phyloP scores from a whole-genome alignment of 75 land plant genomes.

The Pseudotsuga menziesii region DNA sequence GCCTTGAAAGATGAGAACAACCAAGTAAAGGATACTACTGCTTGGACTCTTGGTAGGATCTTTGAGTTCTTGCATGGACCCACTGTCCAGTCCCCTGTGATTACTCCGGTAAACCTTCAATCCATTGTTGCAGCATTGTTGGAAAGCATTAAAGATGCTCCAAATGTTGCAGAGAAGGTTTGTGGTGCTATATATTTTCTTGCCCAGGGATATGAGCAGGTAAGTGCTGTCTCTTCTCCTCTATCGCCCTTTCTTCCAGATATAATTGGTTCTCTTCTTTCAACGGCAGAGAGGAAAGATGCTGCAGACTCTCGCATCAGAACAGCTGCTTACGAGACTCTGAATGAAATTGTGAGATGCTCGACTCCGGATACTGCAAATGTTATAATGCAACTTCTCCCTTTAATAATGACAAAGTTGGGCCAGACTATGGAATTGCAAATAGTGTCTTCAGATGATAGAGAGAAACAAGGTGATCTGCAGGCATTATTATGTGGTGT shows the following conservation, averaged over 20 bases:
- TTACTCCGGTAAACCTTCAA: conserved; percentile 52
- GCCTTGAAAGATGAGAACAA: conserved; percentile 68
- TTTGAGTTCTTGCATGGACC: conserved; percentile 72
- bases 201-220: conserved; percentile 75
- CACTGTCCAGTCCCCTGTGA: conserved; percentile 17
- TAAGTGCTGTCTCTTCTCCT: conserved; percentile 22
- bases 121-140: conserved; percentile 58
- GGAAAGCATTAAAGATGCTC: conserved; percentile 65
- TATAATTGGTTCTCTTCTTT: conserved; percentile 41
- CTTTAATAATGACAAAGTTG: conserved; percentile 53
- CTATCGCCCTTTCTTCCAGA: conserved; percentile 44
- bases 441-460: conserved; percentile 47
- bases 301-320: conserved; percentile 51
- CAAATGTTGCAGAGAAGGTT: conserved; percentile 78
- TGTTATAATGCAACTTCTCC: conserved; percentile 45
- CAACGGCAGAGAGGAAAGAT: conserved; percentile 56
- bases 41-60: conserved; percentile 82
- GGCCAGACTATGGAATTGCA: conserved; percentile 52
- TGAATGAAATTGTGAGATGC: conserved; percentile 64
- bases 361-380: conserved; percentile 38
- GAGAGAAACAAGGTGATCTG: conserved; percentile 63
- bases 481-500: conserved; percentile 74
- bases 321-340: conserved; percentile 67
- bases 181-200: conserved; percentile 83
- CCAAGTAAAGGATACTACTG: conserved; percentile 84